These are phyloP conservation scores for Clonostachys rhizophaga DNA, from an alignment of 2,329 filamentous ascomycete species.

Conservation along the genomic window DNA sequence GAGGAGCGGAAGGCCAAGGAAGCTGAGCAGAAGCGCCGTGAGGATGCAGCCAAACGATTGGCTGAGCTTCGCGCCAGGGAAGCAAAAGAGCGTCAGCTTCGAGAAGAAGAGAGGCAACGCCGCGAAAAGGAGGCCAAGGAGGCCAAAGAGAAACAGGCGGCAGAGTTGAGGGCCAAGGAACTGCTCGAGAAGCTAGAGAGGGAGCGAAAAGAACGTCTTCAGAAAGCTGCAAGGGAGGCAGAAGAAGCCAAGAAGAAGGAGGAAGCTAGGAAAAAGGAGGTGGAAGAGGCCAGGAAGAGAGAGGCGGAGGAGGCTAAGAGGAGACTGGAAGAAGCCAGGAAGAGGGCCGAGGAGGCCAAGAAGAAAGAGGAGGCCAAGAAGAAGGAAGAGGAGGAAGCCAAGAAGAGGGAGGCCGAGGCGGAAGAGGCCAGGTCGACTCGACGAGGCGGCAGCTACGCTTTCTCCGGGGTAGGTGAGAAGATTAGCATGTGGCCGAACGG, in stretches of 20 bases:
- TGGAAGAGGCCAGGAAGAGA: constrained; percentile 15
- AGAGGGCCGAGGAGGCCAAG: constrained; percentile 17
- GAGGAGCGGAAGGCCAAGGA: constrained; percentile 59
- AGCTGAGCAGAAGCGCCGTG: constrained; percentile 55
- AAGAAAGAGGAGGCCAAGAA: constrained; percentile 22
- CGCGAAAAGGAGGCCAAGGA: constrained; percentile 36
- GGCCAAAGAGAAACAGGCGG: constrained; percentile 19
- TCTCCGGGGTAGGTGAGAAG: constrained; percentile 61
- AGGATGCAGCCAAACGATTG: constrained; percentile 47
- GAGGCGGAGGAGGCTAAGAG: constrained; percentile 32
- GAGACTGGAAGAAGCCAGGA: constrained; percentile 15
- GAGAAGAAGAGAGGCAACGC: constrained; percentile 34
- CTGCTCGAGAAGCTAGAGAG: constrained; percentile 3
- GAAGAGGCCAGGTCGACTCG: constrained; percentile 22
- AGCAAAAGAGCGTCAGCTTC: constrained; percentile 38
- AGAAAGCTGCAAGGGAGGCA: constrained; percentile 17
- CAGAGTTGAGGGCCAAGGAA: constrained; percentile 20
- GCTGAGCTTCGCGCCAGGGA: constrained; percentile 54
- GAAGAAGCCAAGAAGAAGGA: constrained; percentile 28
- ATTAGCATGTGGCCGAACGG: constrained; percentile 67
- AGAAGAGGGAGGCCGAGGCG: constrained; percentile 22
- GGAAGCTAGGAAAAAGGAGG: constrained; percentile 15
- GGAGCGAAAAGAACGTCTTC: constrained; percentile 18
- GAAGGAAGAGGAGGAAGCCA: constrained; percentile 18
- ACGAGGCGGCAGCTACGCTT: constrained; percentile 54